Conservation (phyloP, 176 grass and related monocot genomes). For the Triticum timopheevii region DNA sequence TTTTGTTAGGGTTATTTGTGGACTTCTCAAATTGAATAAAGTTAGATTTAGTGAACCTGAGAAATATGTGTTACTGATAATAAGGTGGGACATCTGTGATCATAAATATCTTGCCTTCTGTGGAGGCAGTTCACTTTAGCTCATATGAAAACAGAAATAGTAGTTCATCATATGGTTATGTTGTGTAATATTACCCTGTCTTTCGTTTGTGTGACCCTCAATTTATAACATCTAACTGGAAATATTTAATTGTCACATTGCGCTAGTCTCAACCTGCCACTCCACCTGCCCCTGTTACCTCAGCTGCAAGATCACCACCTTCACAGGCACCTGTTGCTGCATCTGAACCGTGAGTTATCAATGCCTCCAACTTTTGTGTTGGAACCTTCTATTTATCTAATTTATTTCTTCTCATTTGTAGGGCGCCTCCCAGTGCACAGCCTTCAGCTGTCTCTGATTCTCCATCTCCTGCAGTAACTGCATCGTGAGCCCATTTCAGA, state of each 20-base stretch:
- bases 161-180: background rate
- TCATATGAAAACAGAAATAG: background rate
- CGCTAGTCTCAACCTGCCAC: slow-evolving; percentile 39
- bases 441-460: slow-evolving; percentile 29
- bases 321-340: slow-evolving; percentile 47
- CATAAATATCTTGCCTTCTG: background rate
- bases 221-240: background rate
- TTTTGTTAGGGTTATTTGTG: background rate
- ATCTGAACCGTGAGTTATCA: slow-evolving; percentile 55
- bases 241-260: background rate
- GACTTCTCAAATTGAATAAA: background rate
- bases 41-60: background rate
- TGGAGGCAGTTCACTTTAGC: background rate
- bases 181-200: background rate
- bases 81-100: background rate
- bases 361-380: slow-evolving; percentile 13
- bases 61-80: background rate
- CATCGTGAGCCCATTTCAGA: slow-evolving; percentile 48
- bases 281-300: slow-evolving; percentile 37
- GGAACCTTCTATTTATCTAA: background rate
- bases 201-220: background rate
- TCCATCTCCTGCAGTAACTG: slow-evolving; percentile 49
- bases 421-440: slow-evolving; percentile 43
- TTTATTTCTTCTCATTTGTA: slow-evolving; percentile 23
- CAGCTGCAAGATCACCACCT: slow-evolving; percentile 47